Percentiles rank a stretch among this genome's conserved stretches.
These are phyloP conservation scores for Penicillium olsonii DNA, from an alignment of 2,329 filamentous ascomycete species.

Conservation along the genomic window DNA sequence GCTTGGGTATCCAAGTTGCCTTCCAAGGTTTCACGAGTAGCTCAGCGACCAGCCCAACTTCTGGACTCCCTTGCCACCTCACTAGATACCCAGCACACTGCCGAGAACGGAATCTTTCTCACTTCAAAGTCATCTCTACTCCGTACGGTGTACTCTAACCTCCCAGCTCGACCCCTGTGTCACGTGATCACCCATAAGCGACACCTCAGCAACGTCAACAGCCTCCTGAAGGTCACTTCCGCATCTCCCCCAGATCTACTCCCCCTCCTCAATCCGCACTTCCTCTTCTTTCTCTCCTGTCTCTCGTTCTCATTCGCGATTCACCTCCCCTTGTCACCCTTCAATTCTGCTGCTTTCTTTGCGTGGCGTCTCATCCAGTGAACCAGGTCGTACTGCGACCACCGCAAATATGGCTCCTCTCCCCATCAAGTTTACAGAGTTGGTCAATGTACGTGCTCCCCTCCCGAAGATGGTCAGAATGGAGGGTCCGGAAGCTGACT, in stretches of 20 bases:
- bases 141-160: no score
- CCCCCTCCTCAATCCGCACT: slow-evolving; percentile 21
- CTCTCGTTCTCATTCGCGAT: slow-evolving; percentile 15
- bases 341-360: slow-evolving; percentile 31
- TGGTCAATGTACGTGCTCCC: slow-evolving; percentile 67
- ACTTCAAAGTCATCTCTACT: no score
- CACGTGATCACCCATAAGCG: slow-evolving; percentile 41
- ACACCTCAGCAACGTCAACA: slow-evolving; percentile 44
- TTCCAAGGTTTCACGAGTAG: no score
- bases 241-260: slow-evolving; percentile 32
- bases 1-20: no score
- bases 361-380: slow-evolving; percentile 42
- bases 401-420: slow-evolving; percentile 61
- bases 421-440: slow-evolving; percentile 91
- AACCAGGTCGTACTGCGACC: slow-evolving; percentile 46
- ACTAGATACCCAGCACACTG: no score
- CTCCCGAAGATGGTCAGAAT: background rate
- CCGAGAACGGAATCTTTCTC: no score
- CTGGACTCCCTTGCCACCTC: no score
- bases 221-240: slow-evolving; percentile 45
- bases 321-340: slow-evolving; percentile 15
- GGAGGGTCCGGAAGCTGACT: slow-evolving; percentile 37
- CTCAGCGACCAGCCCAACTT: no score
- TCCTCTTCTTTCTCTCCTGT: slow-evolving; percentile 17
- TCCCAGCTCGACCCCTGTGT: slow-evolving; percentile 20